Evolutionary conservation across 768 basidiomycete genomes (phyloP), one percentile per base, ranked within the genome.

Genomic region (Termitomyces sp.): DNA sequence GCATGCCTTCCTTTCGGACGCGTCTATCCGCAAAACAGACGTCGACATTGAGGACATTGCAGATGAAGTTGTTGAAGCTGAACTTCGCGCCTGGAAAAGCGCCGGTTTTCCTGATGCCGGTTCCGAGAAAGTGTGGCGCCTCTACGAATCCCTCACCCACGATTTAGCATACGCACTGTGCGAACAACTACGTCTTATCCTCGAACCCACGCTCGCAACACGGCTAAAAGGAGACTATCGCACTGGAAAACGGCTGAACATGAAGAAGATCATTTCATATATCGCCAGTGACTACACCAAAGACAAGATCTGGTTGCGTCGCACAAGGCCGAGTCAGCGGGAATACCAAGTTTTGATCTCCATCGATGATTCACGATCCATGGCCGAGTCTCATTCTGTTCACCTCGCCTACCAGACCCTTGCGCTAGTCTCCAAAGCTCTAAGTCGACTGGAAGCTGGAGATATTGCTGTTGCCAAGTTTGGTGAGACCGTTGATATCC

Each of bases 201-300:
- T 99, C 35, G 94, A 95, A 59, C 97, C 97, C 0, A 98, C 96
- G 0, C 77, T 90, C 46, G 94, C 97, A 5, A 97, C 96, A 6
- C 83, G 97, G 20, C 78, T 99, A 41, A 89, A 90, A 71, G 97
- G 97, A 36, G 97, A 98, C 75, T 99, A 97, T 70, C 89, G 95
- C 29, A 95, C 92, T 0, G 97, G 97, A 50, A 99, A 99, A 73
- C 82, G 96, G 18, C 81, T 99, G 29, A 98, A 98, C 71, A 98
- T 98, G 96, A 94, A 95, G 69, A 95, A 95, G 73, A 93, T 98
- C 68, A 95, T 99, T 57, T 85, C 91, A 3, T 98, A 96, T 76
- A 95, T 99, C 57, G 96, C 97, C 33, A 92, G 89, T 72, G 97
- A 99, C 73, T 99, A 92, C 76, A 98, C 95, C 49, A 98, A 98